A percentile compares a stretch with the other conserved stretches of the same genome.
phyloP scores from a whole-genome alignment of 2,329 filamentous ascomycete species.

The Colletotrichum sp. region DNA sequence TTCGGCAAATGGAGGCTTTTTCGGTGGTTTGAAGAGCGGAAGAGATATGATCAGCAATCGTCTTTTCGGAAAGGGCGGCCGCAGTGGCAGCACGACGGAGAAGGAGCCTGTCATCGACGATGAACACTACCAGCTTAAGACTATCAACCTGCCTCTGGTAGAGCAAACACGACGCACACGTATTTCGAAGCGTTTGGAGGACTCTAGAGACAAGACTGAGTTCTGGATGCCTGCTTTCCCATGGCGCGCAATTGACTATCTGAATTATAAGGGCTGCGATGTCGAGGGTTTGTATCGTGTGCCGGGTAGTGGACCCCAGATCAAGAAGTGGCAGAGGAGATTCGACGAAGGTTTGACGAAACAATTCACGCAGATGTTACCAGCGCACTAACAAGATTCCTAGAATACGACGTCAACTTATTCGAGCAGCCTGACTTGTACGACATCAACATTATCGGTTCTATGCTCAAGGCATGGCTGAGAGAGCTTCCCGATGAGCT shows the following conservation, averaged over 20 bases:
- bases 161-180: conserved; percentile 90
- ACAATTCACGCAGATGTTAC: conserved; percentile 29
- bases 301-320: conserved; percentile 86
- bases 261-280: conserved; percentile 93
- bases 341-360: conserved; percentile 75
- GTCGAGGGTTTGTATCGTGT: conserved; percentile 94
- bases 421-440: conserved; percentile 88
- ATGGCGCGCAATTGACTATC: conserved; percentile 94
- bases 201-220: conserved; percentile 92
- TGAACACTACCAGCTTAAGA: conserved; percentile 82
- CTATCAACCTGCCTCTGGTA: conserved; percentile 85
- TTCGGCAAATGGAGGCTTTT: conserved; percentile 67
- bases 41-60: conserved; percentile 84
- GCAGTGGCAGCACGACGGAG: conserved; percentile 74
- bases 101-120: conserved; percentile 72
- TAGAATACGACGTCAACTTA: conserved; percentile 87
- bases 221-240: conserved; percentile 99
- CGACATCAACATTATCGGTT: conserved; percentile 95
- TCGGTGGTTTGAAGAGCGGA: conserved; percentile 76
- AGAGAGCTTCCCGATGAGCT: conserved; percentile 94
- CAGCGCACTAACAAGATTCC: background rate
- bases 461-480: conserved; percentile 95
- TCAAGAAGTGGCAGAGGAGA: conserved; percentile 90
- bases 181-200: conserved; percentile 87
- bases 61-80: conserved; percentile 78